Evolutionary conservation across 768 basidiomycete species (phyloP), one percentile per base, ranked within the genome.

Genomic region (Lentinus brumalis): DNA sequence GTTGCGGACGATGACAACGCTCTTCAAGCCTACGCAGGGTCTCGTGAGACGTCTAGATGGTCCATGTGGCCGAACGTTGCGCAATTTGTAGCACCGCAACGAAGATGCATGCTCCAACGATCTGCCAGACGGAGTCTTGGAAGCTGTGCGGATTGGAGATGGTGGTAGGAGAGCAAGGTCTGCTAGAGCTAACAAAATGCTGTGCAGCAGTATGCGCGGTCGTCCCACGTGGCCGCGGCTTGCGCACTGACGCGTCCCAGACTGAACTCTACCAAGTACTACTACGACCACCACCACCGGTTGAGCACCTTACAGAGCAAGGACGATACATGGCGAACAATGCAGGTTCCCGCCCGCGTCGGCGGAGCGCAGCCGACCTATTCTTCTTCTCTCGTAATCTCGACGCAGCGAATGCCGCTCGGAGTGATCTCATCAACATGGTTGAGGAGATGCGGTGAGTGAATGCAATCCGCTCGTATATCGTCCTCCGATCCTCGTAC

Each of bases 281-380:
- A 11, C 21, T 35, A 35, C 11, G 11, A 6, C 6, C 1, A 35
- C 35, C 32, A 5, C 32, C 35, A 6, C 21, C 21, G 21, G 21
- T 26, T 26, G 21, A 26, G 21, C 21, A 26, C 21, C 2, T 2
- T 6, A 16, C 18, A 16, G 14, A 14, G 2, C 6, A 6, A 44
- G 42, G 15, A 9, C 15, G 14, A 51, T 58, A 32, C 49, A 61
- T 60, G 59, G 46, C 46, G 21, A 49, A 26, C 46, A 49, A 7
- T 39, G 55, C 29, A 56, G 49, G 38, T 5, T 32, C 21, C 39
- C 55, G 50, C 21, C 63, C 63, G 15, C 59, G 68, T 2, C 59
- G 64, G 21, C 63, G 53, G 41, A 69, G 68, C 61, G 63, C 56
- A 55, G 42, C 60, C 47, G 66, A 69, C 21, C 62, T 54, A 0